These are phyloP conservation scores for Penicillium fuscoglaucum DNA, from an alignment of 2,329 filamentous ascomycete genomes.

Conservation along the genomic window DNA sequence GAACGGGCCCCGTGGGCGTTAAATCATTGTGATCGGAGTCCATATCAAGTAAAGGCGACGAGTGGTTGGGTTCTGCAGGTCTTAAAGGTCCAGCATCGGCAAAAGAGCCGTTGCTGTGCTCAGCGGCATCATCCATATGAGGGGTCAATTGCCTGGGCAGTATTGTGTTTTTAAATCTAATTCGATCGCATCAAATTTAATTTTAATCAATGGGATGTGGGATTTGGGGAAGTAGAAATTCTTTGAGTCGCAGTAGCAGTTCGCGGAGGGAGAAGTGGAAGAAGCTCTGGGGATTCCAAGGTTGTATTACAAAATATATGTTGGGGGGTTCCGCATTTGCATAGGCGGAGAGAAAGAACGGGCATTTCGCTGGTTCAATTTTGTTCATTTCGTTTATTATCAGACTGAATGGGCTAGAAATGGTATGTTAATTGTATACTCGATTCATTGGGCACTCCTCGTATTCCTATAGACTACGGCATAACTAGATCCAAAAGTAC, in stretches of 20 bases:
- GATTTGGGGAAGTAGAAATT: neutral
- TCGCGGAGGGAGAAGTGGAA: neutral
- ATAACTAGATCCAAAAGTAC: slow-evolving; percentile 3
- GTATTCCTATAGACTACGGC: neutral
- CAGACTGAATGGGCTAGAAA: neutral
- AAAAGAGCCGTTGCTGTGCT: slow-evolving; percentile 25
- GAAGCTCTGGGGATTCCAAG: neutral
- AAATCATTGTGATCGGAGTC: slow-evolving; percentile 19
- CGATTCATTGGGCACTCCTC: neutral
- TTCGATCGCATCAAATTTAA: neutral
- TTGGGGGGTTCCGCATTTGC: slow-evolving; percentile 7
- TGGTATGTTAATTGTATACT: neutral
- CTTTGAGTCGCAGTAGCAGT: neutral
- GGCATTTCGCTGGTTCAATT: neutral
- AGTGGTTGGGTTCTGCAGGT: slow-evolving; percentile 14
- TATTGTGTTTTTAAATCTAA: neutral
- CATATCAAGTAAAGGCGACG: slow-evolving; percentile 3
- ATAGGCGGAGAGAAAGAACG: slow-evolving; percentile 6
- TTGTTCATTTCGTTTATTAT: neutral
- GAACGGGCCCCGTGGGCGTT: slow-evolving; percentile 2
- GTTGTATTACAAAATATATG: slow-evolving; percentile 8
- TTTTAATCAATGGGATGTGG: neutral
- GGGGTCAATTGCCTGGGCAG: neutral
- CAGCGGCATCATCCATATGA: slow-evolving; percentile 24
- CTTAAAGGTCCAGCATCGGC: slow-evolving; percentile 43